Conservation (phyloP, 805 yeast genomes). For the Pichia ethanolica region DNA sequence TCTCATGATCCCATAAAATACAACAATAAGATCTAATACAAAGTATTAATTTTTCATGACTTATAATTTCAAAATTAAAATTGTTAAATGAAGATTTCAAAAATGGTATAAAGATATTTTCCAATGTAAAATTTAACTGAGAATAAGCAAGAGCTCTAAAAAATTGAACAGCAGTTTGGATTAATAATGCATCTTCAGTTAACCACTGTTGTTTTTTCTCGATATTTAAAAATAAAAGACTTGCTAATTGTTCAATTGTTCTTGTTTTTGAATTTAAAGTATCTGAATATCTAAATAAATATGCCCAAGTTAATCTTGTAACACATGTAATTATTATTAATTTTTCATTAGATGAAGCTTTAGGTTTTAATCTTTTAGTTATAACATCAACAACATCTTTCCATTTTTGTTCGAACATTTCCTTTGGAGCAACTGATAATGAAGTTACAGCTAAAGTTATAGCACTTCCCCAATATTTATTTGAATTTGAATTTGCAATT, state of each 20-base stretch:
- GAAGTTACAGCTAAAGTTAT: conserved; percentile 64
- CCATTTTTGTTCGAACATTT: conserved; percentile 71
- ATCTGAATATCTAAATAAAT: conserved; percentile 77
- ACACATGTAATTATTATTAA: conserved; percentile 55
- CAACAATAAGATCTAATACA: conserved; percentile 65
- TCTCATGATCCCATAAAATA: conserved; percentile 56
- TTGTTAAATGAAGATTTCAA: conserved; percentile 57
- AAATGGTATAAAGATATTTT: conserved; percentile 66
- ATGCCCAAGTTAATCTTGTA: conserved; percentile 83
- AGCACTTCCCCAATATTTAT: conserved; percentile 58
- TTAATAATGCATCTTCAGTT: conserved; percentile 50
- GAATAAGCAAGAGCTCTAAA: conserved; percentile 74
- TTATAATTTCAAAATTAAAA: conserved; percentile 47
- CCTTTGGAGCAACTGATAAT: conserved; percentile 73
- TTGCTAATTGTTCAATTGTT: conserved; percentile 59
- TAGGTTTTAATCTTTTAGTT: conserved; percentile 57
- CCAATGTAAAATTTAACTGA: conserved; percentile 72
- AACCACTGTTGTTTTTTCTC: conserved; percentile 70
- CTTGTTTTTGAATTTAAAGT: conserved; percentile 82
- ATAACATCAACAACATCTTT: conserved; percentile 55
- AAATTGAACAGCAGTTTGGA: conserved; percentile 62
- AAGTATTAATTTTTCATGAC: conserved; percentile 64
- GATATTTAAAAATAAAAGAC: conserved; percentile 43
- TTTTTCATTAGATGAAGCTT: conserved; percentile 40
- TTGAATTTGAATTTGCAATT: conserved; percentile 36